Conservation (phyloP, 805 yeast species). For the Jamesozyma hellenica region DNA sequence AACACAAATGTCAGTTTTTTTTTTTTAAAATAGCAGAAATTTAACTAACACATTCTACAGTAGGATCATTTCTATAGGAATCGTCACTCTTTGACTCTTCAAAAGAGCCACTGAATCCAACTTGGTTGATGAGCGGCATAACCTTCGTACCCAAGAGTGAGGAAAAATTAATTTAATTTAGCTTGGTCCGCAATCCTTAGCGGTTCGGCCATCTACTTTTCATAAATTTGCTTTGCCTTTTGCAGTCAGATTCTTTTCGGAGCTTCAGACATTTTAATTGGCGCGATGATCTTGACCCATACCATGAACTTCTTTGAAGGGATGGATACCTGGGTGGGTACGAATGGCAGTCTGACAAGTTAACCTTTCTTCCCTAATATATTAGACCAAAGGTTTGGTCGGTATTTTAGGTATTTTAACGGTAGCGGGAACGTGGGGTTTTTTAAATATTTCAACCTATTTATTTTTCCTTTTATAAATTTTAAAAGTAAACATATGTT, state of each 20-base stretch:
- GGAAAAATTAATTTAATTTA: slow-evolving; percentile 33
- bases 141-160: slow-evolving; percentile 94
- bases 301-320: slow-evolving; percentile 73
- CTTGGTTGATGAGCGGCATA: slow-evolving; percentile 94
- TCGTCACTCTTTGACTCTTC: slow-evolving; percentile 99
- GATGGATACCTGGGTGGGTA: slow-evolving; percentile 79
- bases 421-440: too few relatives aligned
- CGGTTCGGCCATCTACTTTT: slow-evolving; percentile 75
- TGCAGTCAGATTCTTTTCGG: slow-evolving; percentile 9
- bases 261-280: slow-evolving; percentile 36
- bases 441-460: too few relatives aligned
- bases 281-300: slow-evolving; percentile 99
- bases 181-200: slow-evolving; percentile 81
- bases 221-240: slow-evolving; percentile 18
- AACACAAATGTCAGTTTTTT: not conserved
- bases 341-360: slow-evolving; percentile 99
- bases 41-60: slow-evolving; percentile 41
- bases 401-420: not conserved
- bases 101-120: slow-evolving; percentile 98
- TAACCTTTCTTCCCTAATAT: slow-evolving; percentile 22
- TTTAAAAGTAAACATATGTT: too few relatives aligned
- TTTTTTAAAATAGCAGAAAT: slow-evolving; percentile 6
- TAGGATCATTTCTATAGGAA: slow-evolving; percentile 99
- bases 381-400: slow-evolving; percentile 28
- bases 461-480: too few relatives aligned